Percentiles rank a stretch among this genome's conserved stretches.
These are phyloP conservation scores for Thielaviopsis musarum DNA, from an alignment of 2,329 filamentous ascomycete genomes.

Conservation along the genomic window DNA sequence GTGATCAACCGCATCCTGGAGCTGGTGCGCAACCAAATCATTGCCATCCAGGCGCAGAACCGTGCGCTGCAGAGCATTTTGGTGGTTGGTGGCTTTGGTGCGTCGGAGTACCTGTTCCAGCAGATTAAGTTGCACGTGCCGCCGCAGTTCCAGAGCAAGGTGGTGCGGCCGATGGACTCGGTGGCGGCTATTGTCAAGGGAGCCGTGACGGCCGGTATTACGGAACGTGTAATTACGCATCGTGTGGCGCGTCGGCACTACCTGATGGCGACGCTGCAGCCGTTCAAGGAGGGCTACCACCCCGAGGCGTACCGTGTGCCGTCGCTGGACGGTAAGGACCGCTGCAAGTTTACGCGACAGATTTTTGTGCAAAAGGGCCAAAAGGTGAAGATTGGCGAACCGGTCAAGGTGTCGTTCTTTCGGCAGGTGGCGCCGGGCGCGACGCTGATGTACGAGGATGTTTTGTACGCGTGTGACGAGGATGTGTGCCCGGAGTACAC, in stretches of 20 bases:
- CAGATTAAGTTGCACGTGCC: conserved; percentile 98
- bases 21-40: conserved; percentile 93
- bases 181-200: conserved; percentile 98
- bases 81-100: conserved; percentile 94
- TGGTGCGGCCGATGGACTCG: conserved; percentile 96
- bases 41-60: conserved; percentile 96
- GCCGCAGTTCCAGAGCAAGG: conserved; percentile 95
- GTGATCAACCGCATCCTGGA: conserved; percentile 95
- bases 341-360: conserved; percentile 96
- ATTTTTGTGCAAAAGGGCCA: conserved; percentile 99
- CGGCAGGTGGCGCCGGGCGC: conserved; percentile 91
- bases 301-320: conserved; percentile 96
- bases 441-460: conserved; percentile 98
- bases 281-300: conserved; percentile 97
- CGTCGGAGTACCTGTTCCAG: conserved; percentile 97
- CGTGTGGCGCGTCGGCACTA: conserved; percentile 95
- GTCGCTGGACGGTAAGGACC: conserved; percentile 87
- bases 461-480: conserved; percentile 92
- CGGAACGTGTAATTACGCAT: conserved; percentile 88
- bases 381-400: conserved; percentile 96
- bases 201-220: conserved; percentile 93
- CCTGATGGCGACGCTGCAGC: conserved; percentile 95
- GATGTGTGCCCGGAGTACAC: conserved; percentile 98
- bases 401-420: conserved; percentile 98
- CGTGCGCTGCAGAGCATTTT: conserved; percentile 85